Evolutionary conservation across 768 basidiomycete species (phyloP), one percentile per base, ranked within the genome.

Genomic region (Phylloporus sp.): DNA sequence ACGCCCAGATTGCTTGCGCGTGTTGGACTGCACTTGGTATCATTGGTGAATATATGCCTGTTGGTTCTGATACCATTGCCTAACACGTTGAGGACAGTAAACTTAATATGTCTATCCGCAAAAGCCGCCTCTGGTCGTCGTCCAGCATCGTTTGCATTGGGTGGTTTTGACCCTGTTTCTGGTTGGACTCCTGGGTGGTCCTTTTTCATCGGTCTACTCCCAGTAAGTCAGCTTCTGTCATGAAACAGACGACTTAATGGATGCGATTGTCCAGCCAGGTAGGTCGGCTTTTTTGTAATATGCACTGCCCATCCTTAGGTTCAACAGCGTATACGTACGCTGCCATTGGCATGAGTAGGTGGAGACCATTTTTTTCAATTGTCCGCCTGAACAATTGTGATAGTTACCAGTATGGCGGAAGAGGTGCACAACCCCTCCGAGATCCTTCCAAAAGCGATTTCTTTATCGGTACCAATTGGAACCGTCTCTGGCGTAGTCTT

Each of bases 171-270:
- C 58, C 77, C 82, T n/a, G 65, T 70, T n/a, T 80, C 84, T 0
- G 85, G 85, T 6, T 86, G 84, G 84, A 76, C 75, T 2, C 73
- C 80, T 12, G 85, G 81, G 28, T 86, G 83, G 83, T 74, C 81
- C 0, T 86, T 85, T 61, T 86, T 85, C 63, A 80, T 85, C 29
- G 84, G 84, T 28, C 59, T 84, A 20, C 72, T 82, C 22, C 81
- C 79, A 38, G 81, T 82, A 68, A 52, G 76, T 47, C 22, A 45
- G 32, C 9, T 5, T 40, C 40, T 6, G 3, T 23, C 38, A 6
- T 9, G 12, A 47, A 26, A 20, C n/a, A 56, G 31, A 45, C 22
- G 24, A 45, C 4, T 26, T 55, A 2, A 49, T 2, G 38, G 20
- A 47, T n/a, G 6, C 47, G 35, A 38, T 22, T 26, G 15, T 52